These are phyloP conservation scores for Leersia perrieri DNA, from an alignment of 176 grass and related monocot species.

Conservation along the genomic window DNA sequence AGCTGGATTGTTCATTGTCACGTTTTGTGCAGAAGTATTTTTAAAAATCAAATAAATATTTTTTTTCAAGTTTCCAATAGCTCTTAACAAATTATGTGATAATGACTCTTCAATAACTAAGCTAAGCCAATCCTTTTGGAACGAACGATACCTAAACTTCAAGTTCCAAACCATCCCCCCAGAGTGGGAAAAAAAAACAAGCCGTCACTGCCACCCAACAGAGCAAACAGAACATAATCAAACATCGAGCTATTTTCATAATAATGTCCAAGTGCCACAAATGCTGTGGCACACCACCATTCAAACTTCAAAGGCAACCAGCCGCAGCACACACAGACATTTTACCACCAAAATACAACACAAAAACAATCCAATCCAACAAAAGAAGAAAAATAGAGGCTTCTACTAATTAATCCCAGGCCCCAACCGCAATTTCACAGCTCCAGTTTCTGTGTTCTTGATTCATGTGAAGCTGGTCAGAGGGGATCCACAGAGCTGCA, in stretches of 20 bases:
- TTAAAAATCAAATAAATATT: too few species aligned
- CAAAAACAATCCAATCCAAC: slow-evolving; percentile 16
- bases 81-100: too few species aligned
- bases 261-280: slow-evolving; percentile 15
- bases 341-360: slow-evolving; percentile 12
- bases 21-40: too few species aligned
- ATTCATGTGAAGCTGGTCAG: slow-evolving; percentile 60
- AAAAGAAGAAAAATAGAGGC: neutral
- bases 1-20: too few species aligned
- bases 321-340: neutral
- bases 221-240: neutral
- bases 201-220: neutral
- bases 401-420: neutral
- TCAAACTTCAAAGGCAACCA: neutral
- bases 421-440: slow-evolving; percentile 7
- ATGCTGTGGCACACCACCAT: slow-evolving; percentile 7
- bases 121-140: too few species aligned
- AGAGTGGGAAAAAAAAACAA: too few species aligned
- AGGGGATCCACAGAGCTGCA: slow-evolving; percentile 68
- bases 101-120: too few species aligned
- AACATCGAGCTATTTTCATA: neutral
- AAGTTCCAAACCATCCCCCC: too few species aligned
- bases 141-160: too few species aligned
- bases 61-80: too few species aligned
- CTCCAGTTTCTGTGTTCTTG: neutral